A percentile compares a stretch with the other conserved stretches of the same genome.
phyloP scores from a whole-genome alignment of 208 protist genomes.

The Chromosphaera perkinsii region DNA sequence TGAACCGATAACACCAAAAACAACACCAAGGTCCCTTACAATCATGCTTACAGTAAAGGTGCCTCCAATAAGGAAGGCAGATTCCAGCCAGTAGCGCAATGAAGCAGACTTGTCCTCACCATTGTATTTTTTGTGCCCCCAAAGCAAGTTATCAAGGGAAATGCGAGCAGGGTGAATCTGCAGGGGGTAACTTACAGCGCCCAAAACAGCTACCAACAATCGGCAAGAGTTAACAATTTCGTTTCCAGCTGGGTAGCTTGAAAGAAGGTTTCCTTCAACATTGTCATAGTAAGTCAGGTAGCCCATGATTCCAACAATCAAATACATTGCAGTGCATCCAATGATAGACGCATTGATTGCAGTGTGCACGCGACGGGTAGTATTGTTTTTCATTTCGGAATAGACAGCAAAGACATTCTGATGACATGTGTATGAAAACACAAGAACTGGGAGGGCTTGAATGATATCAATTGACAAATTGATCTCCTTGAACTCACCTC shows the following conservation, averaged over 20 bases:
- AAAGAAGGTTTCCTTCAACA: background rate
- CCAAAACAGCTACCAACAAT: slow-evolving; percentile 1
- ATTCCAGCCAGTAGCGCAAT: background rate
- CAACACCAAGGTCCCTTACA: slow-evolving; percentile 3
- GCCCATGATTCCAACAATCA: background rate
- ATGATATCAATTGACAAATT: no score
- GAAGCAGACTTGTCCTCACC: background rate
- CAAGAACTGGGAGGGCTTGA: background rate
- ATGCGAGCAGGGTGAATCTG: background rate
- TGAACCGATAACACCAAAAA: slow-evolving; percentile 25
- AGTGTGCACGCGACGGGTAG: background rate
- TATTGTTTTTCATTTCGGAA: background rate
- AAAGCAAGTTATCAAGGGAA: background rate
- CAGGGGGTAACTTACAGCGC: slow-evolving; percentile 12
- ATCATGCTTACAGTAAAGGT: background rate
- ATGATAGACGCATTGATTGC: background rate
- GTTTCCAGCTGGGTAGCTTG: background rate
- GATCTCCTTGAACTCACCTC: background rate
- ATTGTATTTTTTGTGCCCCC: background rate
- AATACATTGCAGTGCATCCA: slow-evolving; percentile 1
- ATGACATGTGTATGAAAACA: slow-evolving; percentile 5
- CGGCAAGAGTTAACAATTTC: background rate
- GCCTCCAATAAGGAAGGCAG: background rate
- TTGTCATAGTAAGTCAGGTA: slow-evolving; percentile 8
- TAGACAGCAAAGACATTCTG: slow-evolving; percentile 2